Base-by-base conservation (phyloP, 75 land plant species). In the Cupressus sempervirens region DNA sequence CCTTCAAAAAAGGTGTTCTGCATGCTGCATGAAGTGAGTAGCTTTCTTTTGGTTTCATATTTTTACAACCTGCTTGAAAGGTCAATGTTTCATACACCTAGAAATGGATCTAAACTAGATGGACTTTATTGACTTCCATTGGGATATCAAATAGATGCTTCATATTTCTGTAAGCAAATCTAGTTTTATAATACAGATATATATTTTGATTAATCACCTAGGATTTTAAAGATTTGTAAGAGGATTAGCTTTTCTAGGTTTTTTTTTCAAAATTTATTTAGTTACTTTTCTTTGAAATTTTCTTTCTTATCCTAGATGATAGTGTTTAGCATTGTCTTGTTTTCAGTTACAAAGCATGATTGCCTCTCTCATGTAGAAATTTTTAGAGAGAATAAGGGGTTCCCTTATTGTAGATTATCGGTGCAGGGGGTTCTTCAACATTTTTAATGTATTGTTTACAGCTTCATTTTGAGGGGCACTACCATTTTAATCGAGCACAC, bases 71-170 rank as follows among this genome's bases (percentile, higher is more conserved):
- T 98, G 84, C 93, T 98, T 62, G 97, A 96, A 34, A 81, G 85
- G 72, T 98, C 98, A n/a, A 82, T 98, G 93, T 98, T 96, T 81
- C 88, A 92, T 85, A 98, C 97, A 23, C 95, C 98, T 53, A 20
- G 83, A 12, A 95, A 96, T 89, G 94, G 94, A 15, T 89, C 94
- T 70, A 92, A 85, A 77, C 92, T 98, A 48, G 83, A 91, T 87
- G 99, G 99, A 65, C 72, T 82, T 18, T 98, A 90, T 84, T 94
- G 98, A 54, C 94, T 98, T 87, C 97, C 99, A 20, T 62, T 96
- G 34, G 98, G 99, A 83, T 98, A 98, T 84, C 99, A 98, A 87
- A 98, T 98, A 98, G 99, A 98, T 89, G 98, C 98, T 80, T 91
- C 99, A 32, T 98, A 96, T 82, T 98, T 86, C 82, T 98, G 99